These are phyloP conservation scores for Glycine soja DNA, from an alignment of 306 rosid genomes.

Conservation along the genomic window DNA sequence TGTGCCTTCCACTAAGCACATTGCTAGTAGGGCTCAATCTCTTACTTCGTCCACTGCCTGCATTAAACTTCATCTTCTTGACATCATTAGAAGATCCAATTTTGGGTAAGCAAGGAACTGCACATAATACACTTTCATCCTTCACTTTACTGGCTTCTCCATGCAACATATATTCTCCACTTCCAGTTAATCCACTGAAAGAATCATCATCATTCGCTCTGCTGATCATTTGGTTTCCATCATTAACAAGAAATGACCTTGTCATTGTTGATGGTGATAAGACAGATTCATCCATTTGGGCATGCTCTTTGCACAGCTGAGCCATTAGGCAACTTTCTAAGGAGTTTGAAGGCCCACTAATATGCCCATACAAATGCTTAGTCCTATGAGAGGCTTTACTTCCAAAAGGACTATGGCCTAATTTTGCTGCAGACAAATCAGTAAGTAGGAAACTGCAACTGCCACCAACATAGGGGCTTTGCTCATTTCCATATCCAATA, in stretches of 20 bases:
- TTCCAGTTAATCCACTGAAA: constrained; percentile 43
- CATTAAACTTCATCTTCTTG: constrained; percentile 50
- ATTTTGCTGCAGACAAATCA: constrained; percentile 45
- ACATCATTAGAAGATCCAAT: constrained; percentile 44
- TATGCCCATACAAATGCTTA: constrained; percentile 46
- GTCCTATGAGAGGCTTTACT: constrained; percentile 53
- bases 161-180: constrained; percentile 42
- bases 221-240: constrained; percentile 60
- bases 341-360: constrained; percentile 60
- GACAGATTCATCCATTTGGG: constrained; percentile 56
- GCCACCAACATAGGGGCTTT: constrained; percentile 43
- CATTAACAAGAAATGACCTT: constrained; percentile 57
- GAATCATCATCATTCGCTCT: constrained; percentile 43
- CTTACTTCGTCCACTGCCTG: constrained; percentile 45
- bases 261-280: constrained; percentile 53
- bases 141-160: constrained; percentile 34
- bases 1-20: constrained; percentile 44
- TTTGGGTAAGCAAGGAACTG: constrained; percentile 57
- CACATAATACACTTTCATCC: constrained; percentile 45
- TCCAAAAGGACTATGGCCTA: constrained; percentile 49
- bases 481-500: constrained; percentile 48
- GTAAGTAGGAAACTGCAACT: constrained; percentile 38
- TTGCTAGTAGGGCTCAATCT: constrained; percentile 50
- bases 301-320: constrained; percentile 65
- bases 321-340: constrained; percentile 85